Evolutionary conservation across 306 rosid species (phyloP).

Genomic region (Cucurbita moschata): DNA sequence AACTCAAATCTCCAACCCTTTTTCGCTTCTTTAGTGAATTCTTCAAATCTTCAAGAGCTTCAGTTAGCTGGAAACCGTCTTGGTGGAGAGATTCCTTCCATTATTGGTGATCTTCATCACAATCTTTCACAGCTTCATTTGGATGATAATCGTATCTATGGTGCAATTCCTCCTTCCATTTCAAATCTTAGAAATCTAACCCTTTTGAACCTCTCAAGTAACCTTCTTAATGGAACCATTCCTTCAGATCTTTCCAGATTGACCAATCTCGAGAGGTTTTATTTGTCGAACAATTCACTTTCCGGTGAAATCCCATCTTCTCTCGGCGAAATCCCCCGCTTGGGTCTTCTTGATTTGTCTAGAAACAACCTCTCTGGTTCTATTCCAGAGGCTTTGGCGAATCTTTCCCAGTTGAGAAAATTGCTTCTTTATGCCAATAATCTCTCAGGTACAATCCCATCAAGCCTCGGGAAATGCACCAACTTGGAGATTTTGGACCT

Average conservation of each 20-base stretch:
- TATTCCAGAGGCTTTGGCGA: conserved; percentile 71
- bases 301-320: conserved; percentile 69
- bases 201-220: conserved; percentile 66
- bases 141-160: conserved; percentile 48
- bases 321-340: conserved; percentile 46
- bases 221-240: conserved; percentile 62
- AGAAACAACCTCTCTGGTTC: conserved; percentile 70
- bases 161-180: conserved; percentile 63
- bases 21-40: conserved; percentile 48
- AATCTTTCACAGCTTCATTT: conserved; percentile 53
- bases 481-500: conserved; percentile 81
- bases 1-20: conserved; percentile 82
- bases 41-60: conserved; percentile 56
- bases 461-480: conserved; percentile 60
- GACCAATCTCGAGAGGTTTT: conserved; percentile 59
- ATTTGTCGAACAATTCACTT: conserved; percentile 63
- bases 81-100: conserved; percentile 60
- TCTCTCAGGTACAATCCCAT: conserved; percentile 70
- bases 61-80: conserved; percentile 71
- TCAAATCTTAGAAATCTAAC: conserved; percentile 59
- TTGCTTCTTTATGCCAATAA: conserved; percentile 58
- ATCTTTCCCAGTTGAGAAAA: conserved; percentile 66
- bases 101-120: conserved; percentile 58
- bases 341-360: conserved; percentile 77
- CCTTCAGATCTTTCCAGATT: conserved; percentile 41